Evolutionary conservation across 305 asterid genomes (phyloP).

Genomic region (Fraxinus dipetala): DNA sequence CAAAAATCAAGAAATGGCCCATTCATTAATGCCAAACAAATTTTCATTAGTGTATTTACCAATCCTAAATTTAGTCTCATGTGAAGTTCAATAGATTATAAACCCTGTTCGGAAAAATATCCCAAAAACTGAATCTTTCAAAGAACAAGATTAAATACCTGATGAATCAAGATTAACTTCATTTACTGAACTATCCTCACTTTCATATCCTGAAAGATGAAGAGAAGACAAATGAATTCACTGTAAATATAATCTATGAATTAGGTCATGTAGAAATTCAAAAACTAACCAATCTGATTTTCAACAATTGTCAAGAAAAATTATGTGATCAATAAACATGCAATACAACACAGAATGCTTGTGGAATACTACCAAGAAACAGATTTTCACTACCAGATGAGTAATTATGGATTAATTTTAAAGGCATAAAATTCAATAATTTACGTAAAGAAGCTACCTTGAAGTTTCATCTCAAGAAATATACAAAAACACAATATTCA

Average conservation of each 20-base stretch:
- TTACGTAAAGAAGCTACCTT: neutral
- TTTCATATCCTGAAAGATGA: conserved; percentile 70
- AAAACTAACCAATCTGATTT: neutral
- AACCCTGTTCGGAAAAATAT: neutral
- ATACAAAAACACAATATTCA: neutral
- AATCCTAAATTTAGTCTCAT: conserved; percentile 9
- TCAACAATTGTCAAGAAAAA: neutral
- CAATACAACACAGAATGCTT: neutral
- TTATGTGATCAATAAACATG: neutral
- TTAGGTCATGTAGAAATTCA: neutral
- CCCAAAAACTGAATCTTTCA: conserved; percentile 1
- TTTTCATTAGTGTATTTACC: neutral
- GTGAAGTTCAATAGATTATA: conserved; percentile 11
- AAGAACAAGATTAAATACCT: conserved; percentile 41
- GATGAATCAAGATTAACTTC: conserved; percentile 85
- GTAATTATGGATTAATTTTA: neutral
- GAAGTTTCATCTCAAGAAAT: neutral
- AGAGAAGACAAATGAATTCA: conserved; percentile 2
- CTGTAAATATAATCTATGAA: conserved; percentile 8
- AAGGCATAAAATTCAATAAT: neutral
- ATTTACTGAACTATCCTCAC: conserved; percentile 80
- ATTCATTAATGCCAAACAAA: conserved; percentile 1
- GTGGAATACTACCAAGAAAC: neutral
- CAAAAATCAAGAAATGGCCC: neutral
- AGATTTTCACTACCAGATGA: neutral